Conservation (phyloP, 2,329 filamentous ascomycete genomes). For the Ophiobolus disseminans region DNA sequence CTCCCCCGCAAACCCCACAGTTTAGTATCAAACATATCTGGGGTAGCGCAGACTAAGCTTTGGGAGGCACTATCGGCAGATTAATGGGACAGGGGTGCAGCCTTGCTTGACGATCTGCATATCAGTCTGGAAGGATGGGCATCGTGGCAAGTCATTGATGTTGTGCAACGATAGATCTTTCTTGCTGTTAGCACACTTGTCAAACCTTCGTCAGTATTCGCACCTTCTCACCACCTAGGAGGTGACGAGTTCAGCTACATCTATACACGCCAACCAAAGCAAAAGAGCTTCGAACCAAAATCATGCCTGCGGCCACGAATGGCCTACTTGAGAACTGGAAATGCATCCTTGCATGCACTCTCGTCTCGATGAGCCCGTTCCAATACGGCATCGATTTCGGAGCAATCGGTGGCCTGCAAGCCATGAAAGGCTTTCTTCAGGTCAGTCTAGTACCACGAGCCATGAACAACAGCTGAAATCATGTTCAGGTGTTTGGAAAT, state of each 20-base stretch:
- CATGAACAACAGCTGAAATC: too few relatives aligned
- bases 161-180: neutral
- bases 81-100: conserved; percentile 16
- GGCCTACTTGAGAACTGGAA: conserved; percentile 54
- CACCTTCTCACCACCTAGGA: too few relatives aligned
- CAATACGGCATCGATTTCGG: conserved; percentile 63
- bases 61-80: conserved; percentile 28
- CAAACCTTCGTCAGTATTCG: too few relatives aligned
- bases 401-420: conserved; percentile 59
- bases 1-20: conserved; percentile 31
- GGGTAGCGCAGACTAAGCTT: conserved; percentile 22
- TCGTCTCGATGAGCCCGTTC: conserved; percentile 59
- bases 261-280: neutral
- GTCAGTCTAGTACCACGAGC: too few relatives aligned
- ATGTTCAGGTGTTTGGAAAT: conserved; percentile 41
- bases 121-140: neutral
- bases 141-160: neutral
- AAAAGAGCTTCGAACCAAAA: neutral
- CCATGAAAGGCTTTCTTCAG: conserved; percentile 59
- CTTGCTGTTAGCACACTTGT: too few relatives aligned
- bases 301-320: conserved; percentile 30
- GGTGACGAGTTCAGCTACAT: too few relatives aligned
- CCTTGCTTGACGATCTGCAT: conserved; percentile 15
- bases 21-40: conserved; percentile 19
- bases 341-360: conserved; percentile 56